Evolutionary conservation across 768 basidiomycete species (phyloP).

Genomic region (Pisolithus tinctorius): DNA sequence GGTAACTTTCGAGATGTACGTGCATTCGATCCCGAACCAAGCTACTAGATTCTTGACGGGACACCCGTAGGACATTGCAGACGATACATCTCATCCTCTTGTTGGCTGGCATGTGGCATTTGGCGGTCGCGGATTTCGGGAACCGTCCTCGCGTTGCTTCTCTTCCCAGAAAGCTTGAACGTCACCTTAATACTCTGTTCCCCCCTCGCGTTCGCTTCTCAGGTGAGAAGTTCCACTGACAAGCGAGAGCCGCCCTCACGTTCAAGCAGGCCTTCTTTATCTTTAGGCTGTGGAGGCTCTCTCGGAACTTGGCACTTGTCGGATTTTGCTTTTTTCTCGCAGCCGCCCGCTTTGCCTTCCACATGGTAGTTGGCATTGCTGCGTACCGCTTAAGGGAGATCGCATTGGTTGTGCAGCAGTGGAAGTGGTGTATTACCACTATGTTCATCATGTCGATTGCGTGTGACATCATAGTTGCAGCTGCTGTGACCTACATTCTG

Average conservation of each 20-base stretch:
- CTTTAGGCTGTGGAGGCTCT: background rate
- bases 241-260: background rate
- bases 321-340: background rate
- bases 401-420: background rate
- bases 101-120: background rate
- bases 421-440: background rate
- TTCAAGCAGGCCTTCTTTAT: background rate
- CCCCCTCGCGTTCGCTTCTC: background rate
- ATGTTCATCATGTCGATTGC: background rate
- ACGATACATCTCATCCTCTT: background rate
- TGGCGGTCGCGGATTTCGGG: background rate
- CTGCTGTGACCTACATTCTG: background rate
- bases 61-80: background rate
- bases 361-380: background rate
- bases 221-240: background rate
- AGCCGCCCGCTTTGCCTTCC: background rate
- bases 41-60: background rate
- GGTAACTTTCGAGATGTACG: background rate
- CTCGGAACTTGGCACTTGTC: background rate
- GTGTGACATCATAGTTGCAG: background rate
- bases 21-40: background rate
- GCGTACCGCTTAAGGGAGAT: background rate
- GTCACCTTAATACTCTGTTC: background rate
- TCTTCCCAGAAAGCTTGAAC: background rate
- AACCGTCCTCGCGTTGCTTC: background rate